Evolutionary conservation across 2,329 filamentous ascomycete species (phyloP).

Genomic region (Fusarium foetens): DNA sequence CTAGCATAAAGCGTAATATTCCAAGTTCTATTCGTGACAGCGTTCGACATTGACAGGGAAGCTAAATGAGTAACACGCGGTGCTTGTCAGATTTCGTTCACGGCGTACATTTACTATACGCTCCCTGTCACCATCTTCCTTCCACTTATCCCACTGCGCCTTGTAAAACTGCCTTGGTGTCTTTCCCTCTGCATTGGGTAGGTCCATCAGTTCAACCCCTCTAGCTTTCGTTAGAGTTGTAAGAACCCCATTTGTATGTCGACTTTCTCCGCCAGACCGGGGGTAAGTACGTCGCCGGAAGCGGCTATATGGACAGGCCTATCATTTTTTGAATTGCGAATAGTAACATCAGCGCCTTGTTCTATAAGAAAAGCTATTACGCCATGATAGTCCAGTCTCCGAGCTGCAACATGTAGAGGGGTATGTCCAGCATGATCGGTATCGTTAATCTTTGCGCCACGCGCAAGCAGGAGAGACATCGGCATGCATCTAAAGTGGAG

Average conservation of each 20-base stretch:
- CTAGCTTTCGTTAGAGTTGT: accelerated
- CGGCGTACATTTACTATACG: accelerated
- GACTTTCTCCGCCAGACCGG: background rate
- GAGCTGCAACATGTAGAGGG: background rate
- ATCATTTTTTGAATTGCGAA: accelerated
- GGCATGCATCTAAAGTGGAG: too few species aligned
- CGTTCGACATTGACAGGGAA: background rate
- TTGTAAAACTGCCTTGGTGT: background rate
- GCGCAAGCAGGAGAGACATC: background rate
- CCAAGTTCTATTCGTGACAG: too few species aligned
- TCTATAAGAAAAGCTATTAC: background rate
- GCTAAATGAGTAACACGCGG: too few species aligned
- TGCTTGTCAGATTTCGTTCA: too few species aligned
- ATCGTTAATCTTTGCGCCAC: background rate
- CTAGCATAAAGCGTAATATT: background rate
- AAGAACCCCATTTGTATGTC: background rate
- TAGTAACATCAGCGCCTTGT: background rate
- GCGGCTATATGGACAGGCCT: background rate
- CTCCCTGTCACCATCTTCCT: background rate
- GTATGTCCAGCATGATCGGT: background rate
- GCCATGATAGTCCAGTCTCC: background rate
- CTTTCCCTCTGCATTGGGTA: background rate
- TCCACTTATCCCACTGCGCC: accelerated
- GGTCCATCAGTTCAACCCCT: accelerated
- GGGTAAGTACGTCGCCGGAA: accelerated